Evolutionary conservation across 768 basidiomycete genomes (phyloP).

Genomic region (Stropharia rugosoannulata): DNA sequence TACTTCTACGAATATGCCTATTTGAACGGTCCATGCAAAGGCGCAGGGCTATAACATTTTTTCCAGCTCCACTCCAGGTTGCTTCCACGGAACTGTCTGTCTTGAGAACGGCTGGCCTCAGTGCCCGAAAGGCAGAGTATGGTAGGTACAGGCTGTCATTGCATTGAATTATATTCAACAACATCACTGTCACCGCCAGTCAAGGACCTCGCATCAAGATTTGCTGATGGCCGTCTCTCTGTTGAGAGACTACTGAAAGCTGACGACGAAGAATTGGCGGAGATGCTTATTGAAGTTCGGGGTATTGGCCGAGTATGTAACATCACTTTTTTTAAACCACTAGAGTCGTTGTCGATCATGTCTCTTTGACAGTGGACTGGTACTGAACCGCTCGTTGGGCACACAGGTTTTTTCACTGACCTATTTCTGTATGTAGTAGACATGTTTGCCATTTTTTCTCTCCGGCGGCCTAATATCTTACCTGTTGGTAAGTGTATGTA

Average conservation of each 20-base stretch:
- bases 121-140: conserved; percentile 88
- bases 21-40: conserved; percentile 7
- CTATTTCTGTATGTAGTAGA: conserved; percentile 50
- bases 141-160: conserved; percentile 38
- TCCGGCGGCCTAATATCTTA: conserved; percentile 81
- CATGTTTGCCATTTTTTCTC: conserved; percentile 91
- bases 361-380: conserved; percentile 55
- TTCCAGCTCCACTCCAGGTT: conserved; percentile 74
- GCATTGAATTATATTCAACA: background rate
- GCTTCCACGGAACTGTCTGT: conserved; percentile 54
- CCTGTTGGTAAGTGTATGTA: conserved; percentile 31
- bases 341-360: too few relatives aligned
- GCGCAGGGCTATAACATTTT: conserved; percentile 34
- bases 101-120: conserved; percentile 75
- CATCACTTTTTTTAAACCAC: background rate
- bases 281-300: conserved; percentile 74
- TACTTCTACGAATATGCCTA: background rate
- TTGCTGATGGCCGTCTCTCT: conserved; percentile 78
- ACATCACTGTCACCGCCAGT: conserved; percentile 42
- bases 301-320: conserved; percentile 69
- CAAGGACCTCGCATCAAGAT: conserved; percentile 73
- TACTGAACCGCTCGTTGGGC: conserved; percentile 20
- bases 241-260: conserved; percentile 69
- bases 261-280: conserved; percentile 72
- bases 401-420: background rate